phyloP scores from a whole-genome alignment of 306 rosid species.

The Fagus crenata region DNA sequence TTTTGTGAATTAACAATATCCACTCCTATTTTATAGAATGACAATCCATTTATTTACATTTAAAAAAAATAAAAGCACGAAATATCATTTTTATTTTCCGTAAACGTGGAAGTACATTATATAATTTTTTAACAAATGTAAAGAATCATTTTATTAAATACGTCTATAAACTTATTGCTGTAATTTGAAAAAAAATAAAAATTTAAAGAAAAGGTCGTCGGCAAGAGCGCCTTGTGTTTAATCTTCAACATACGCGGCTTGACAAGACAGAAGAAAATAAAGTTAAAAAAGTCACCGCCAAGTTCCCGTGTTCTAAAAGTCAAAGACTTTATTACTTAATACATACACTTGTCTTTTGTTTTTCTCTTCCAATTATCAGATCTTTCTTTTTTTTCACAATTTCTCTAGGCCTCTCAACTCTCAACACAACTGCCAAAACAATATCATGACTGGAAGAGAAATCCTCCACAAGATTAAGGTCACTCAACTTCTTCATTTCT shows the following conservation, averaged over 20 bases:
- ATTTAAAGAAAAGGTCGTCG: slow-evolving; percentile 30
- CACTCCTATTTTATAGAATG: no score
- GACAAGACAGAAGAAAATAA: no score
- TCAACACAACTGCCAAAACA: slow-evolving; percentile 5
- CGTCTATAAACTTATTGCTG: no score
- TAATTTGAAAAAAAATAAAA: not conserved
- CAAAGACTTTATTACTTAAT: slow-evolving; percentile 28
- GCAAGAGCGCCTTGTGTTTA: slow-evolving; percentile 26
- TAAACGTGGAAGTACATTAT: no score
- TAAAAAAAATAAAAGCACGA: no score
- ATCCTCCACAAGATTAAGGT: slow-evolving; percentile 48
- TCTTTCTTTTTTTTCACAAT: not conserved
- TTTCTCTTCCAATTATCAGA: slow-evolving; percentile 1
- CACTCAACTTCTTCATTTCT: not conserved
- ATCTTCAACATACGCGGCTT: no score
- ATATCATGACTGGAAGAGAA: slow-evolving; percentile 38
- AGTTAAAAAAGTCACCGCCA: not conserved
- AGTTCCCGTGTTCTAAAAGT: slow-evolving; percentile 32
- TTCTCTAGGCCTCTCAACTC: not conserved
- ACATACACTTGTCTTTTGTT: not conserved
- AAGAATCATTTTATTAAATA: no score
- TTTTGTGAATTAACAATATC: no score
- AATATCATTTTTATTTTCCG: no score
- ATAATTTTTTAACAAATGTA: no score
- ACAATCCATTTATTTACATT: no score